Percentiles rank a stretch among this genome's conserved stretches.
Conservation (phyloP, 2,329 filamentous ascomycete genomes). For the Aspergillus udagawae region DNA sequence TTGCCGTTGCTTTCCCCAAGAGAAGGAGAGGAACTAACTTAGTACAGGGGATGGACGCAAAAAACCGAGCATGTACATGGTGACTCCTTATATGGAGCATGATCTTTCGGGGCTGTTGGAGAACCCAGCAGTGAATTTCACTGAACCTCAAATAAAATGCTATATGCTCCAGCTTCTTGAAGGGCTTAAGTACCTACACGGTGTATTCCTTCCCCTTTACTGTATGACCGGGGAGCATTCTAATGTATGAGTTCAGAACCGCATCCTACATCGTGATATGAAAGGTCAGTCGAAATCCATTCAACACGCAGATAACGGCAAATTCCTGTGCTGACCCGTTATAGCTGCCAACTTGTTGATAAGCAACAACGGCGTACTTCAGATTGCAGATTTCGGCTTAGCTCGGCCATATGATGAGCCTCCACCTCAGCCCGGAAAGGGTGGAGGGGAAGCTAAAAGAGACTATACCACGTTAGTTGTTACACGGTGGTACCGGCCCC, state of each 20-base stretch:
- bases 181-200: constrained; percentile 85
- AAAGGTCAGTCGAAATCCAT: constrained; percentile 51
- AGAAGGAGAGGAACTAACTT: constrained; percentile 13
- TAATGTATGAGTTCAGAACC: constrained; percentile 44
- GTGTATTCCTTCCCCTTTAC: constrained; percentile 39
- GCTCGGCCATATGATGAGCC: constrained; percentile 88
- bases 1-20: constrained; percentile 19
- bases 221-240: constrained; percentile 2
- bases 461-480: constrained; percentile 98
- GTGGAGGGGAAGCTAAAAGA: constrained; percentile 77
- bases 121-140: constrained; percentile 84
- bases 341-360: constrained; percentile 89
- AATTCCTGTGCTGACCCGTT: constrained; percentile 4
- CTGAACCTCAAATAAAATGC: constrained; percentile 91
- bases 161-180: constrained; percentile 93
- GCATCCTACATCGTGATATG: constrained; percentile 96
- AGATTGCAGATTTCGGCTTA: constrained; percentile 96
- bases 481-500: constrained; percentile 93
- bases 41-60: constrained; percentile 68
- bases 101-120: constrained; percentile 96
- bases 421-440: constrained; percentile 69
- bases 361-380: constrained; percentile 85
- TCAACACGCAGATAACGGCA: not conserved
- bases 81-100: constrained; percentile 97
- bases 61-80: constrained; percentile 89